Percentiles rank a stretch among this genome's conserved stretches.
These are phyloP conservation scores for Jackrogersella multiformis DNA, from an alignment of 495 filamentous ascomycete species.

Conservation along the genomic window DNA sequence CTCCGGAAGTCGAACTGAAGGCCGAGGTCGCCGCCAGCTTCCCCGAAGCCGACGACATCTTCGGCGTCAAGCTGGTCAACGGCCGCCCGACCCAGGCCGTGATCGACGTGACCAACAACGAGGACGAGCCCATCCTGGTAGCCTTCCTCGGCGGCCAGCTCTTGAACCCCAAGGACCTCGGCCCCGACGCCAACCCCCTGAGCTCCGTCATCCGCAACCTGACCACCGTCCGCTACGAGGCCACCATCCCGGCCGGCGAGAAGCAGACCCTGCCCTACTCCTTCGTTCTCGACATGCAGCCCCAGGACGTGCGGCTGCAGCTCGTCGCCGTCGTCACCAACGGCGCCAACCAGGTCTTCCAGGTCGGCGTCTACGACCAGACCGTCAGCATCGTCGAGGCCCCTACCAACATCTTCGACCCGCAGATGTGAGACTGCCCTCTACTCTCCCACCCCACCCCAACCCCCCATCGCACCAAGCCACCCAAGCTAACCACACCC, in stretches of 20 bases:
- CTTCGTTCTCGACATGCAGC: slow-evolving; percentile 92
- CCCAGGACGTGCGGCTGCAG: slow-evolving; percentile 84
- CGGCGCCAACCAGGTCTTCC: slow-evolving; percentile 71
- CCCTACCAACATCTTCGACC: slow-evolving; percentile 92
- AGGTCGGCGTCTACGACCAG: slow-evolving; percentile 83
- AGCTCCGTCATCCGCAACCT: slow-evolving; percentile 80
- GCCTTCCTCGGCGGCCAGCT: slow-evolving; percentile 82
- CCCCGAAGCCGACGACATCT: slow-evolving; percentile 82
- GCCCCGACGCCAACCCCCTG: slow-evolving; percentile 60
- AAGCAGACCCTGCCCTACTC: slow-evolving; percentile 79
- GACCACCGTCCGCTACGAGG: slow-evolving; percentile 75
- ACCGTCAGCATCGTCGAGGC: slow-evolving; percentile 91
- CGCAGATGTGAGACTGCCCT: slow-evolving; percentile 96
- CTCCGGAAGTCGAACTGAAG: slow-evolving; percentile 68
- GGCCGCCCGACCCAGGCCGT: slow-evolving; percentile 85
- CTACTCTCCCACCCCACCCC: slow-evolving; percentile 2
- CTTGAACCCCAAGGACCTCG: slow-evolving; percentile 60
- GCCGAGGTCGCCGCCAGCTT: slow-evolving; percentile 81
- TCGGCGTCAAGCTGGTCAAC: slow-evolving; percentile 95
- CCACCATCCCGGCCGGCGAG: slow-evolving; percentile 80
- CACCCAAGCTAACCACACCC: slow-evolving; percentile 43
- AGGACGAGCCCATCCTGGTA: slow-evolving; percentile 77
- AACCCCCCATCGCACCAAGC: slow-evolving; percentile 1
- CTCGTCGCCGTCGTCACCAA: slow-evolving; percentile 77
- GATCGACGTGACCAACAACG: slow-evolving; percentile 83